Base-by-base conservation (phyloP, 1,284 basidiomycete genomes). In the Rhizoctonia solani region DNA sequence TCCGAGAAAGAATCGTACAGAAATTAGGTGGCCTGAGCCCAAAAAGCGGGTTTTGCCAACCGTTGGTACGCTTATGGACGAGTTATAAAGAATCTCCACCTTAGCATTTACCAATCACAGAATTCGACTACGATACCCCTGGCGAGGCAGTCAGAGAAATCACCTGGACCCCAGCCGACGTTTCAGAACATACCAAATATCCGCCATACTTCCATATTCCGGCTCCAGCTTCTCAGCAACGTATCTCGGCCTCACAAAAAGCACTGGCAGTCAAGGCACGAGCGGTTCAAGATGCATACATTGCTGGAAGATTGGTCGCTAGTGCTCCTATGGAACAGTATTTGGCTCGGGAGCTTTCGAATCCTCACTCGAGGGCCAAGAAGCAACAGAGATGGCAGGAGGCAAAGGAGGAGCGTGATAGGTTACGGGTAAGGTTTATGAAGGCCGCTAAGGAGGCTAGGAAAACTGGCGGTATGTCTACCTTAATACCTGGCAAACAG, bases 361-460 rank as follows among this genome's bases (percentile, higher is more conserved):
- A 92, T 75, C 89, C 89, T 32, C 87, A 91, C 74, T 86, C 87
- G 13, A 86, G 89, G 23, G 87, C 88, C 8, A 91, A 89, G 80
- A 90, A 89, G 75, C 86, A 89, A 72, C 79, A 80, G 50, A 84
- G 90, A 70, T 92, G 88, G 87, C 83, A 89, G 74, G 79, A 80
- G 4, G 81, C 80, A 71, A 80, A 82, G 49, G 75, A 77, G 16
- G 54, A 53, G 32, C 6, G 39, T 2, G 66, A 68, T 41, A 32
- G 49, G 16, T 77, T 87, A 65, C 78, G 87, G 59, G 78, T 81
- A 69, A 77, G 84, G 68, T 83, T 84, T 71, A 78, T 86, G 58
- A 75, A 78, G 25, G 79, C 79, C 9, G 90, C 90, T 71, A 73
- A 85, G 70, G 77, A 79, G 34, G 58, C 61, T 19, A 32, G 61